phyloP scores from a whole-genome alignment of 75 land plant genomes.

The Isoetes taiwanensis region DNA sequence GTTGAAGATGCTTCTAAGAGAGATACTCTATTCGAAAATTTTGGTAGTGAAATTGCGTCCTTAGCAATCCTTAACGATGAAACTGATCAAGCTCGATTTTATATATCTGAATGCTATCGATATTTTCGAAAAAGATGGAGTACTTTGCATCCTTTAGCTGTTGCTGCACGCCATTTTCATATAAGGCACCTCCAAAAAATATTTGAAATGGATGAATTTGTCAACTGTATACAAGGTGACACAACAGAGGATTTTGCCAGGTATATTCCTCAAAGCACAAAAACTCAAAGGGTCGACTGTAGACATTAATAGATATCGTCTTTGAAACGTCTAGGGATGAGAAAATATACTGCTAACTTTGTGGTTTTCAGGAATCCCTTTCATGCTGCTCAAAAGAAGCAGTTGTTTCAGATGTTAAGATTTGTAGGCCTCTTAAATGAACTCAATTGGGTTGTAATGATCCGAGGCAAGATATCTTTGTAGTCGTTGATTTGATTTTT shows the following conservation, averaged over 20 bases:
- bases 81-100: slow-evolving; percentile 24
- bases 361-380: too few species aligned
- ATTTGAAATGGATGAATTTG: slow-evolving; percentile 35
- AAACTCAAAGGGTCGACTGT: background rate
- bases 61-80: slow-evolving; percentile 29
- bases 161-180: slow-evolving; percentile 21
- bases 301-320: background rate
- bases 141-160: slow-evolving; percentile 36
- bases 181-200: slow-evolving; percentile 24
- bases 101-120: slow-evolving; percentile 27
- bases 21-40: slow-evolving; percentile 16
- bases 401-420: too few species aligned
- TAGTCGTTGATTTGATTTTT: too few species aligned
- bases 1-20: slow-evolving; percentile 16
- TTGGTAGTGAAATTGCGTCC: slow-evolving; percentile 28
- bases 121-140: slow-evolving; percentile 30
- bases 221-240: too few species aligned
- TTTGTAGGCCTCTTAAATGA: too few species aligned
- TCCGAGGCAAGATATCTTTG: too few species aligned
- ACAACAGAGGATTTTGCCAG: too few species aligned
- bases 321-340: too few species aligned
- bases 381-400: too few species aligned
- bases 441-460: too few species aligned
- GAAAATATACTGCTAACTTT: too few species aligned
- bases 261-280: background rate